Conservation (phyloP, 2,329 filamentous ascomycete species). For the Penicillium brevicompactum region DNA sequence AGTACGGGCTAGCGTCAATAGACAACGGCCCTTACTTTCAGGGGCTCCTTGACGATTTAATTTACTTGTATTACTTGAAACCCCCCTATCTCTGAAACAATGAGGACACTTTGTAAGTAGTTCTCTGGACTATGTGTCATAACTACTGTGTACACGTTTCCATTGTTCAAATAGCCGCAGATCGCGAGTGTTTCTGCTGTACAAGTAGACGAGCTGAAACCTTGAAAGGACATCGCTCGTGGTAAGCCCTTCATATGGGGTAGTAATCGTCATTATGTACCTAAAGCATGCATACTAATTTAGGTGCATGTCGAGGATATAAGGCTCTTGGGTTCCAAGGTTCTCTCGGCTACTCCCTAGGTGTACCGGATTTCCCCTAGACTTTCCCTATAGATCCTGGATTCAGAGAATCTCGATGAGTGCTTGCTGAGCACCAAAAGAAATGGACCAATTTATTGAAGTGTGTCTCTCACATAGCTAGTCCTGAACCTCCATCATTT, state of each 20-base stretch:
- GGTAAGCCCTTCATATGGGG: background rate
- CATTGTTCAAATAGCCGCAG: too few species aligned
- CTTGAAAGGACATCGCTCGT: background rate
- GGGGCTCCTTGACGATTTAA: slow-evolving; percentile 3
- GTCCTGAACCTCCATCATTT: too few species aligned
- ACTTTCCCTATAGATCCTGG: too few species aligned
- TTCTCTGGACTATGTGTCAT: background rate
- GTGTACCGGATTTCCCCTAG: background rate
- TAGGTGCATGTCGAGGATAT: background rate
- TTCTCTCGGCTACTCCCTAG: background rate
- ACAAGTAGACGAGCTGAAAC: background rate
- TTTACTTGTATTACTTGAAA: background rate
- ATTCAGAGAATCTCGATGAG: too few species aligned
- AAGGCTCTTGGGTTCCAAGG: background rate
- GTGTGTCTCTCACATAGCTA: too few species aligned
- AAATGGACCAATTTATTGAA: too few species aligned
- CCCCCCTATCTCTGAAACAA: background rate
- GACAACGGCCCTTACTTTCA: slow-evolving; percentile 7
- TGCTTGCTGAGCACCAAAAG: too few species aligned
- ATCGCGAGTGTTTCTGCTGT: too few species aligned
- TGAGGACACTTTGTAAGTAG: background rate
- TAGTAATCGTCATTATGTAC: background rate
- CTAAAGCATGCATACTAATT: background rate
- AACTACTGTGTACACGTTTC: background rate
- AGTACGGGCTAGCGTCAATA: slow-evolving; percentile 10